Evolutionary conservation across 2,329 filamentous ascomycete genomes (phyloP).

Genomic region (Calonectria montana): DNA sequence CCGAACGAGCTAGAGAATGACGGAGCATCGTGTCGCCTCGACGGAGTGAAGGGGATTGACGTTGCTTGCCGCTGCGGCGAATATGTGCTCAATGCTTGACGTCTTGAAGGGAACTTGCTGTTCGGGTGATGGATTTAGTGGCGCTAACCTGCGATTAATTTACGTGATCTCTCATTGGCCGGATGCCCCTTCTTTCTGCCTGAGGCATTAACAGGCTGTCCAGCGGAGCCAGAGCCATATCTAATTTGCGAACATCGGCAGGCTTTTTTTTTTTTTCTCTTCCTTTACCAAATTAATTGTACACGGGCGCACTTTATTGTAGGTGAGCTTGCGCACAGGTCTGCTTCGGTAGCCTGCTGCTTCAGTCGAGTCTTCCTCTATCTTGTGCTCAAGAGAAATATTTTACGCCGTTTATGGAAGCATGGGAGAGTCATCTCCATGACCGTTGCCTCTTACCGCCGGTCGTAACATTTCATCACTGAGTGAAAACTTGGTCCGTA

Average conservation of each 20-base stretch:
- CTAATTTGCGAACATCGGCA: constrained; percentile 33
- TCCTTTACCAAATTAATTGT: constrained; percentile 66
- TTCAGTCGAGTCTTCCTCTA: constrained; percentile 76
- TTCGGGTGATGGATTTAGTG: constrained; percentile 53
- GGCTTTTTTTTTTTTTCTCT: constrained; percentile 48
- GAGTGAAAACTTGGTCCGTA: constrained; percentile 12
- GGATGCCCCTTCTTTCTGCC: constrained; percentile 43
- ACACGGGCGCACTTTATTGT: constrained; percentile 78
- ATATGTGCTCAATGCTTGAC: constrained; percentile 55
- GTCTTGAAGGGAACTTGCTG: constrained; percentile 53
- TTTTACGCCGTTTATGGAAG: constrained; percentile 77
- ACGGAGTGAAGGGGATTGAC: constrained; percentile 57
- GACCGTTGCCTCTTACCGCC: constrained; percentile 78
- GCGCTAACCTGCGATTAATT: constrained; percentile 58
- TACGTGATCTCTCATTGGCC: constrained; percentile 57
- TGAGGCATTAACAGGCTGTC: constrained; percentile 46
- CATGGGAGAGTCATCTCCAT: constrained; percentile 72
- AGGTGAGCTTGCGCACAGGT: constrained; percentile 70
- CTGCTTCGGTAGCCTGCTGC: constrained; percentile 52
- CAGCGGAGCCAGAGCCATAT: constrained; percentile 24
- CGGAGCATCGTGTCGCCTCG: constrained; percentile 76
- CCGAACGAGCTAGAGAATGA: constrained; percentile 75
- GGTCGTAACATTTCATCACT: constrained; percentile 70
- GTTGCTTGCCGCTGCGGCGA: constrained; percentile 51
- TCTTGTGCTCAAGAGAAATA: constrained; percentile 75